Conservation (phyloP, 192 early-diverging fungal genomes). For the Mortierella alpina region DNA sequence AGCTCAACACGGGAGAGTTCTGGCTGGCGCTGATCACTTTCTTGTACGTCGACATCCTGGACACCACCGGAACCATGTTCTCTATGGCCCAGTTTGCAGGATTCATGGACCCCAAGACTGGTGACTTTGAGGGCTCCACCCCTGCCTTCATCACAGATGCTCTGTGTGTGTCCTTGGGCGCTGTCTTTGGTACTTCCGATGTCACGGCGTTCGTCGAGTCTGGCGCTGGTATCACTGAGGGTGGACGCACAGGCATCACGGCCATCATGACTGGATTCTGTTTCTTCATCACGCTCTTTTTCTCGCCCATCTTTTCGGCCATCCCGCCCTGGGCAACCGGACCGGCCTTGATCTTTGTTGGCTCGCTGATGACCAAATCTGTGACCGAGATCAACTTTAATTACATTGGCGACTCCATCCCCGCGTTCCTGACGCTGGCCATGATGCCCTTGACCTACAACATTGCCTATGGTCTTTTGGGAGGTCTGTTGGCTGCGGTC, state of each 20-base stretch:
- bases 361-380: slow-evolving; percentile 81
- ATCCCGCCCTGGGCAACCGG: slow-evolving; percentile 90
- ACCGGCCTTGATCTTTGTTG: slow-evolving; percentile 82
- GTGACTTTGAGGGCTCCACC: slow-evolving; percentile 83
- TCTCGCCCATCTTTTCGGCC: slow-evolving; percentile 85
- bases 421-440: slow-evolving; percentile 81
- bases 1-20: slow-evolving; percentile 67
- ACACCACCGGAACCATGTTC: slow-evolving; percentile 87
- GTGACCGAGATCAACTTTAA: slow-evolving; percentile 82
- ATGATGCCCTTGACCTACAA: slow-evolving; percentile 86
- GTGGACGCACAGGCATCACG: slow-evolving; percentile 82
- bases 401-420: slow-evolving; percentile 80
- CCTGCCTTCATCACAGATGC: slow-evolving; percentile 82
- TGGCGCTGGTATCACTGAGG: slow-evolving; percentile 85
- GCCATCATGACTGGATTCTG: slow-evolving; percentile 72
- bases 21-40: slow-evolving; percentile 87
- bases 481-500: slow-evolving; percentile 75
- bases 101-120: slow-evolving; percentile 74
- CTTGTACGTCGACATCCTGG: slow-evolving; percentile 87
- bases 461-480: slow-evolving; percentile 84
- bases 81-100: slow-evolving; percentile 88
- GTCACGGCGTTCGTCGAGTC: slow-evolving; percentile 87
- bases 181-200: slow-evolving; percentile 78
- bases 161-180: slow-evolving; percentile 71
- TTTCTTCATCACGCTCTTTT: slow-evolving; percentile 85